Evolutionary conservation across 768 basidiomycete species (phyloP).

Genomic region (Termitomyces sp.): DNA sequence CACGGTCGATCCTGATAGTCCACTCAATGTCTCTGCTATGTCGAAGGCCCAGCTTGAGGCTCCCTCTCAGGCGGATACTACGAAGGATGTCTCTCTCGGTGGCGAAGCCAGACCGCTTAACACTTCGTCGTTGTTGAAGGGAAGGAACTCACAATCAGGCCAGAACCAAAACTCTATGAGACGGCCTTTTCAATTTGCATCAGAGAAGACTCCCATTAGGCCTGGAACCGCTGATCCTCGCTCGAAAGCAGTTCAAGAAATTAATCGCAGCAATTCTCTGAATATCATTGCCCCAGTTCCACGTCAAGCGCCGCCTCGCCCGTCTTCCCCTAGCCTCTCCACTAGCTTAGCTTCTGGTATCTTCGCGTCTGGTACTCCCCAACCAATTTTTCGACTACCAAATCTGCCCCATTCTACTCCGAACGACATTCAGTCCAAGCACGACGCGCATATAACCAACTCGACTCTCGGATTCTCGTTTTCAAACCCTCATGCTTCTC

Average conservation of each 20-base stretch:
- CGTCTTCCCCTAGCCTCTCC: constrained; percentile 13
- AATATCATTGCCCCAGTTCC: constrained; percentile 21
- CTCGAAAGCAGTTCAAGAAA: background rate
- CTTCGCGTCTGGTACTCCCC: constrained; percentile 15
- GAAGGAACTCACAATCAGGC: background rate
- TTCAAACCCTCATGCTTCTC: constrained; percentile 4
- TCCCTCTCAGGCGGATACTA: background rate
- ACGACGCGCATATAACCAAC: constrained; percentile 17
- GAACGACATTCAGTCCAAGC: background rate
- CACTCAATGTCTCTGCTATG: background rate
- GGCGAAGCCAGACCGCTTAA: constrained; percentile 10
- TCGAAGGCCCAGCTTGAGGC: background rate
- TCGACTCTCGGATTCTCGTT: constrained; percentile 10
- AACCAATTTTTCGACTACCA: constrained; percentile 6
- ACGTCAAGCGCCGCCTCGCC: constrained; percentile 11
- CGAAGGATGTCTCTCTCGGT: background rate
- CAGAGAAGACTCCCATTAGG: constrained; percentile 5
- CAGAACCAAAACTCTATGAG: constrained; percentile 1
- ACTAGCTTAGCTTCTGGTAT: constrained; percentile 12
- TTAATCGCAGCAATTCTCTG: constrained; percentile 3
- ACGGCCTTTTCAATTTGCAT: constrained; percentile 1
- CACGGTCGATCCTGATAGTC: background rate
- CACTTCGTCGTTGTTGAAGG: constrained; percentile 9
- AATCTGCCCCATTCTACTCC: constrained; percentile 5
- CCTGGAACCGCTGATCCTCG: constrained; percentile 26